phyloP scores from a whole-genome alignment of 768 basidiomycete species.

The Sporobolomyces phaffii region DNA sequence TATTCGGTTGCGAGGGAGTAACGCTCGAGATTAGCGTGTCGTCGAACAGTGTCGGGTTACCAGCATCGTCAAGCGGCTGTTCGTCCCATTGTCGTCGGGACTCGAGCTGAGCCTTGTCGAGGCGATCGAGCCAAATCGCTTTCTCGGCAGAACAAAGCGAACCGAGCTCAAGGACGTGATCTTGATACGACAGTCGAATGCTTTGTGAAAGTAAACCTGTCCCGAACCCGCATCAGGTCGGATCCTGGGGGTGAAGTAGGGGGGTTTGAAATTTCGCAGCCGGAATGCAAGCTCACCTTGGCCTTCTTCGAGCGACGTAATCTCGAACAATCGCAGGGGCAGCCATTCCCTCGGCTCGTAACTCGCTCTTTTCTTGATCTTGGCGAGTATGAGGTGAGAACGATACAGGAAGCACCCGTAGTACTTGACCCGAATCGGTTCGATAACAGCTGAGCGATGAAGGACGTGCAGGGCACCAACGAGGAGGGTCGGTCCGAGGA shows the following conservation, averaged over 20 bases:
- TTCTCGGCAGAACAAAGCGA: constrained; percentile 80
- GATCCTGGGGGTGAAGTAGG: too few species aligned
- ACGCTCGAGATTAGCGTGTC: constrained; percentile 64
- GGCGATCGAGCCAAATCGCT: constrained; percentile 71
- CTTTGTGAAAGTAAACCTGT: constrained; percentile 72
- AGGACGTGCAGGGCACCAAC: constrained; percentile 85
- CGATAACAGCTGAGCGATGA: constrained; percentile 56
- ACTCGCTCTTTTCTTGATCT: constrained; percentile 63
- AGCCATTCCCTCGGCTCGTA: constrained; percentile 92
- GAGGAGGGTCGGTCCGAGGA: constrained; percentile 69
- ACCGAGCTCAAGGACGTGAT: constrained; percentile 76
- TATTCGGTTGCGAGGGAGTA: constrained; percentile 46
- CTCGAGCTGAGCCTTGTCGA: constrained; percentile 53
- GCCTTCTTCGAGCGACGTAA: constrained; percentile 62
- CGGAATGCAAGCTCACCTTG: constrained; percentile 75
- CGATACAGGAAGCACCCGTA: constrained; percentile 70
- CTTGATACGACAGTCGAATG: constrained; percentile 64
- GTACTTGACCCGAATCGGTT: constrained; percentile 50
- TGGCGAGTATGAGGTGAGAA: constrained; percentile 79
- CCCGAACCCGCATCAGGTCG: not conserved
- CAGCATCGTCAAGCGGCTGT: constrained; percentile 34
- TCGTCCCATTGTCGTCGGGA: constrained; percentile 20
- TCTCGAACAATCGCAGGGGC: constrained; percentile 63
- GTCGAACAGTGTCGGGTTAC: constrained; percentile 50
- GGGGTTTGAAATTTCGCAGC: too few species aligned